Conservation (phyloP, 1,139 yeast genomes). For the Yamadazyma membranifaciens region DNA sequence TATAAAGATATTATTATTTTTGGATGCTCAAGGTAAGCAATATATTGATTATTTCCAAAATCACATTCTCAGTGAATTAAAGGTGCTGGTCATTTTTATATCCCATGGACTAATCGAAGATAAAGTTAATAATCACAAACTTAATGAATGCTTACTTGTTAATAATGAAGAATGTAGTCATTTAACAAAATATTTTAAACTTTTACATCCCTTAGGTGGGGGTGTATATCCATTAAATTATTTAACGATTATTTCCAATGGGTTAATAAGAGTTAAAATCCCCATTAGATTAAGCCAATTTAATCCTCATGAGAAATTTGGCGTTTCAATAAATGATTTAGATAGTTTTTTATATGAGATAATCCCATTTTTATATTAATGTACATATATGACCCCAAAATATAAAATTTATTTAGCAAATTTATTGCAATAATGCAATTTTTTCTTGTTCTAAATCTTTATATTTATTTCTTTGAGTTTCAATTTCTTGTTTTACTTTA, state of each 20-base stretch:
- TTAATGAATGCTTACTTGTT: not conserved
- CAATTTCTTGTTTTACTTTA: slow-evolving; percentile 59
- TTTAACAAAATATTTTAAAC: slow-evolving; percentile 26
- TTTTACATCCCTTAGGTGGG: slow-evolving; percentile 52
- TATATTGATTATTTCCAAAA: slow-evolving; percentile 15
- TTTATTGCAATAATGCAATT: slow-evolving; percentile 37
- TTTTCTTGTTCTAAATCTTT: slow-evolving; percentile 51
- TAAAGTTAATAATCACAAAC: slow-evolving; percentile 3
- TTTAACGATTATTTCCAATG: slow-evolving; percentile 31
- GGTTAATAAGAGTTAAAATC: slow-evolving; percentile 22
- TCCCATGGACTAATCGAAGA: slow-evolving; percentile 13
- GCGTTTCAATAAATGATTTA: slow-evolving; percentile 18
- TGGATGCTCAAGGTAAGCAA: slow-evolving; percentile 32
- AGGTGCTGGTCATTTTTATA: slow-evolving; percentile 15
- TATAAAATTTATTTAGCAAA: not conserved
- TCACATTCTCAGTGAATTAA: slow-evolving; percentile 2
- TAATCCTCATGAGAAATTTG: slow-evolving; percentile 15
- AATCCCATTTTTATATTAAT: slow-evolving; percentile 14
- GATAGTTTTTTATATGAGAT: slow-evolving; percentile 22
- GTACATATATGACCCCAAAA: not conserved
- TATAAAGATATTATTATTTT: slow-evolving; percentile 21
- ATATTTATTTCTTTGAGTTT: slow-evolving; percentile 49
- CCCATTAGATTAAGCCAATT: slow-evolving; percentile 20
- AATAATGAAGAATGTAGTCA: slow-evolving; percentile 16
- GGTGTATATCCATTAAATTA: slow-evolving; percentile 48